These are phyloP conservation scores for Microdochium trichocladiopsis DNA, from an alignment of 2,329 filamentous ascomycete species.

Conservation along the genomic window DNA sequence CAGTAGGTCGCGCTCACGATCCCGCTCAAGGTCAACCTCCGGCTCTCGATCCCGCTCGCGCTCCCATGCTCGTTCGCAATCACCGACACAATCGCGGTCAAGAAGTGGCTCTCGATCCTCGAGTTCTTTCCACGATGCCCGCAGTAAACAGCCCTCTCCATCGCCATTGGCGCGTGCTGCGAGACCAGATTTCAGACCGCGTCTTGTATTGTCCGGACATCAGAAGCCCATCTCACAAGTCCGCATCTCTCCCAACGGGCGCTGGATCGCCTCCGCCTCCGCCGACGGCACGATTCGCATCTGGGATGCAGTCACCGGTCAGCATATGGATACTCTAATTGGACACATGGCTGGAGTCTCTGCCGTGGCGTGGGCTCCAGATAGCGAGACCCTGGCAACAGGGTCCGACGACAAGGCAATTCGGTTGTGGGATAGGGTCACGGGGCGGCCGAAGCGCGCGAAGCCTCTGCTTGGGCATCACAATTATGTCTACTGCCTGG, in stretches of 20 bases:
- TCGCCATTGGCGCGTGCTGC: conserved; percentile 42
- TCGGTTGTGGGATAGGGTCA: conserved; percentile 76
- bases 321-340: conserved; percentile 79
- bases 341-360: conserved; percentile 91
- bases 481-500: conserved; percentile 90
- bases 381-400: conserved; percentile 79
- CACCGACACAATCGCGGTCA: conserved; percentile 8
- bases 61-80: conserved; percentile 10
- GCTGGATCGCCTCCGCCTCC: conserved; percentile 83
- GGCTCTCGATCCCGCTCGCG: conserved; percentile 7
- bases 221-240: conserved; percentile 73
- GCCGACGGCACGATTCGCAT: conserved; percentile 88
- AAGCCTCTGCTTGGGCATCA: conserved; percentile 75
- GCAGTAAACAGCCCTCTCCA: conserved; percentile 18
- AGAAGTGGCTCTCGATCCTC: not conserved
- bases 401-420: conserved; percentile 97
- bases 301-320: conserved; percentile 75
- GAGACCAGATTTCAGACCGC: conserved; percentile 65
- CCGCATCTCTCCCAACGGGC: conserved; percentile 84
- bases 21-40: conserved; percentile 11
- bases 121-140: conserved; percentile 2
- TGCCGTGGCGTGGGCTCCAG: conserved; percentile 89
- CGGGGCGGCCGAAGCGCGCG: conserved; percentile 46
- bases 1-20: conserved; percentile 4
- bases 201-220: conserved; percentile 71